Base-by-base conservation (phyloP, 148 eudicot species). In the Rhododendron vialii region DNA sequence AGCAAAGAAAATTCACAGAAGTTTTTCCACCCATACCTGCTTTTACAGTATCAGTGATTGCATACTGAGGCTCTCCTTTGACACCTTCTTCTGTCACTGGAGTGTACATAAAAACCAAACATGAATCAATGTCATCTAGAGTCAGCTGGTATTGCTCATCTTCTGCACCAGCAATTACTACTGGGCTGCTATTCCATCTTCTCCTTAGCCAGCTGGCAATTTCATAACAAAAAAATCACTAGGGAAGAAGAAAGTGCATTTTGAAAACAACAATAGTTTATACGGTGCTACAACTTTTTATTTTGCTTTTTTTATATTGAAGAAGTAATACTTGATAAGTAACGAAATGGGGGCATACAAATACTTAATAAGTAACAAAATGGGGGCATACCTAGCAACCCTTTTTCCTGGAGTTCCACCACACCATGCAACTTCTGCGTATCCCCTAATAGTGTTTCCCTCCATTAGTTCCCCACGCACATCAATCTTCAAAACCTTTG, bases 51-150 rank as follows among this genome's bases (percentile, higher is more conserved):
- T 97, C 99, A 75, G 99, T 97, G 84, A 97, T 97, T 84, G 98
- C 94, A 93, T 95, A 97, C 76, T 97, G 99, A 89, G 99, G 96
- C 85, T 97, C 98, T 84, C 99, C 99, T 92, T 97, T 95, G 82
- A 91, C 90, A 87, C 98, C 98, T 92, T 94, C 99, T 89, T 91
- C 95, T 80, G 99, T 93, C 85, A 97, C 95, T 50, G 99, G 99
- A 48, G 99, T 95, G 85, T 93, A 95, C 99, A 97, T 97, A 85
- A 88, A 97, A 83, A 97, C 98, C 91, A 97, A 90, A 90, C 99
- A 95, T 28, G 98, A 97, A 94, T 91, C 98, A 86, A 95, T 86
- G 85, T 97, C 99, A 81, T 95, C 98, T 38, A 95, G 79, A 79
- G 88, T 91, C 90, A 97, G 85, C 87, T 74, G 90, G 89, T 97